Conservation (phyloP, 2,329 filamentous ascomycete genomes). For the Aspergillus cejpii region DNA sequence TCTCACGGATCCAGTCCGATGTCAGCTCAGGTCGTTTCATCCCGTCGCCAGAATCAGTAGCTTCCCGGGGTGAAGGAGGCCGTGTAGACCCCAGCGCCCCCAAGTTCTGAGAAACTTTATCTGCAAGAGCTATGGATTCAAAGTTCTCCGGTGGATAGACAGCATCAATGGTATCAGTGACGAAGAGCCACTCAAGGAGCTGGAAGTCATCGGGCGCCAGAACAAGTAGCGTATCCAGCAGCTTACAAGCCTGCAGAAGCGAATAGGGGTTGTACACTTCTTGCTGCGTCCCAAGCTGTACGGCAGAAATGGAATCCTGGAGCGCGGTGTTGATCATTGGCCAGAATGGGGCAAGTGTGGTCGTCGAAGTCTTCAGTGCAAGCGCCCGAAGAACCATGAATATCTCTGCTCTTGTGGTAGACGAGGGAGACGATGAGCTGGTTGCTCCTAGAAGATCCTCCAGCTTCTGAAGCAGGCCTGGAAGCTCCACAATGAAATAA, state of each 20-base stretch:
- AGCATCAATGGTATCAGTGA: constrained; percentile 93
- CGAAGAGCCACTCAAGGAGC: constrained; percentile 95
- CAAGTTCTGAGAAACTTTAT: constrained; percentile 74
- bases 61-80: constrained; percentile 21
- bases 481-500: constrained; percentile 69
- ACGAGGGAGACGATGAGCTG: constrained; percentile 83
- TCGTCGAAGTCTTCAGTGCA: constrained; percentile 67
- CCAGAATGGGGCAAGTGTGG: constrained; percentile 81
- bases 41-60: constrained; percentile 25
- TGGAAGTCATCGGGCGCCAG: constrained; percentile 93
- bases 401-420: constrained; percentile 77
- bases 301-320: constrained; percentile 68
- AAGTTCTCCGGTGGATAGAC: constrained; percentile 71
- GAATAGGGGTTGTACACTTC: constrained; percentile 72
- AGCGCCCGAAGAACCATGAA: constrained; percentile 82
- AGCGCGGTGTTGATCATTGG: constrained; percentile 82
- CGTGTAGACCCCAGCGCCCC: constrained; percentile 41
- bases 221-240: constrained; percentile 81
- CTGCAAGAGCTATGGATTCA: constrained; percentile 68
- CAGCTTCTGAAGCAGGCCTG: constrained; percentile 69
- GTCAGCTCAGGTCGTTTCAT: constrained; percentile 40
- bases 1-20: constrained; percentile 46
- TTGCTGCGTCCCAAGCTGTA: constrained; percentile 62
- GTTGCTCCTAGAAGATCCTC: constrained; percentile 81
- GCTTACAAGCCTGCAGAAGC: constrained; percentile 84